Base-by-base conservation (phyloP, 768 basidiomycete genomes). In the Clavaria fumosa region DNA sequence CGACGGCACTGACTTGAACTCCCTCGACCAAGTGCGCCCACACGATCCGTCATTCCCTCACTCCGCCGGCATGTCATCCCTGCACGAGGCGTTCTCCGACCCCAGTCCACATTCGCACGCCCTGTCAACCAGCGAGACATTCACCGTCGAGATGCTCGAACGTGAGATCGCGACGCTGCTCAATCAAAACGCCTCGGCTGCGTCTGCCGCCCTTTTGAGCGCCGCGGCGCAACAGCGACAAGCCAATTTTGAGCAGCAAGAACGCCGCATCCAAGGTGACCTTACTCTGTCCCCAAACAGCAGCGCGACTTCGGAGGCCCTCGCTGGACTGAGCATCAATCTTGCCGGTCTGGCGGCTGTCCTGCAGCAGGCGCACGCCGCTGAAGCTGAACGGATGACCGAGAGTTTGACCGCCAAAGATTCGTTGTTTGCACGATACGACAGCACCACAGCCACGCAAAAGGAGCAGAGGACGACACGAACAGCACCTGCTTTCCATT, bases 401-500 rank as follows among this genome's bases (percentile, higher is more conserved):
- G 61, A 61, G 41, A 60, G 60, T 32, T 54, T 67, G 34, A 56
- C 66, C 23, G 59, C 60, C 14, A 68, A 69, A 47, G 60, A 64
- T 43, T 49, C 67, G 22, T 58, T 62, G 23, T 62, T 66, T 38
- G 59, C 58, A 38, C 54, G 57, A 24, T 62, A 65, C 37, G 63
- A 61, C 38, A 64, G 66, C 43, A 59, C 63, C 45, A 59, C 57
- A 21, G 54, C 61, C 39, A 52, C 57, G 42, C 61, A 65, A 37
- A 66, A 69, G 36, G 65, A 62, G 43, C 66, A 64, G 41, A 59
- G 58, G 46, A 62, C 63, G 14, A 83, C 82, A 24, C 73, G 78
- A 44, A 71, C 70, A 2, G 77, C 80, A 0, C 79, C 82, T 34
- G 73, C 80, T 2, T 84, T 84, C 50, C 81, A 83, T 53, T 81